A percentile compares a stretch with the other conserved stretches of the same genome.
Evolutionary conservation across 495 filamentous ascomycete genomes (phyloP).

Genomic region (Neurospora sp.): DNA sequence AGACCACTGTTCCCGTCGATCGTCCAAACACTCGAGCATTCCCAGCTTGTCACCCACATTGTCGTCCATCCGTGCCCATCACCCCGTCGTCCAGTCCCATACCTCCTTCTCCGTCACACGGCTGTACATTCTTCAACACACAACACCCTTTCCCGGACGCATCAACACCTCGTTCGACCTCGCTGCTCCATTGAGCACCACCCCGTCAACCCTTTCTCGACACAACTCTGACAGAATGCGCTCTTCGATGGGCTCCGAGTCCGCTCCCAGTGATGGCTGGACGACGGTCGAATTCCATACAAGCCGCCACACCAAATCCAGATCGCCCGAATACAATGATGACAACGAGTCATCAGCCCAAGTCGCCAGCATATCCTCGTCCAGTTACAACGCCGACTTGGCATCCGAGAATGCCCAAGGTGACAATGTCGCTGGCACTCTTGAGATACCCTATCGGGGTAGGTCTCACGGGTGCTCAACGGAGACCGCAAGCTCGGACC

Average conservation of each 20-base stretch:
- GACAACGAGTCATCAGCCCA: slow-evolving; percentile 21
- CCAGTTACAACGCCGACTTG: background rate
- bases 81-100: background rate
- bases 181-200: background rate
- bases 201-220: background rate
- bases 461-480: slow-evolving; percentile 7
- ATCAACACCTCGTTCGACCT: background rate
- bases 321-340: slow-evolving; percentile 19
- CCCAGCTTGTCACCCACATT: background rate
- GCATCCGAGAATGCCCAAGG: background rate
- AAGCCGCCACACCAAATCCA: slow-evolving; percentile 9
- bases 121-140: background rate
- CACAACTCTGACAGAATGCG: background rate
- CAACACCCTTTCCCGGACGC: background rate
- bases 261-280: background rate
- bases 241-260: background rate
- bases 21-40: background rate
- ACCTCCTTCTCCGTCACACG: background rate
- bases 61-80: background rate
- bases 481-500: slow-evolving; percentile 5
- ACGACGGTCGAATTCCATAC: background rate
- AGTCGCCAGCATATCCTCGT: background rate
- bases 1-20: background rate
- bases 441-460: background rate
- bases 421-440: background rate